These are phyloP conservation scores for Pittosporum tobira DNA, from an alignment of 129 eudicot genomes.

Conservation along the genomic window DNA sequence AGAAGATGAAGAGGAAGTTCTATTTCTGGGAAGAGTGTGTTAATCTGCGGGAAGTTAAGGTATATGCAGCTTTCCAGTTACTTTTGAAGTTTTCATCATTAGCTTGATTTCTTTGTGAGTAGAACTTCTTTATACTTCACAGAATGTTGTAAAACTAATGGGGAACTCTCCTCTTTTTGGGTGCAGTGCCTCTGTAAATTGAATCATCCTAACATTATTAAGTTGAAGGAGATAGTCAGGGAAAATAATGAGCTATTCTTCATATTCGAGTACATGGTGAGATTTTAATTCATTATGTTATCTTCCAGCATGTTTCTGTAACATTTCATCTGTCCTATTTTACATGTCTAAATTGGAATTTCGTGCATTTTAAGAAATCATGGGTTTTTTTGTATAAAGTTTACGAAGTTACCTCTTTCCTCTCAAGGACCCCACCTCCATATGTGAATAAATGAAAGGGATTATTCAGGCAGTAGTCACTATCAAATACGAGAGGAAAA, in stretches of 20 bases:
- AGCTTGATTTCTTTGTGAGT: not conserved
- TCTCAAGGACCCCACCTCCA: too few relatives aligned
- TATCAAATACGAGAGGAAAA: too few relatives aligned
- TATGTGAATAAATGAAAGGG: too few relatives aligned
- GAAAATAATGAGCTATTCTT: conserved; percentile 84
- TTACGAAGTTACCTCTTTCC: not conserved
- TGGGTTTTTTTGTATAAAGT: not conserved
- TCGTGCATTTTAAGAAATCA: not conserved
- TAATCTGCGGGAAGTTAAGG: conserved; percentile 93
- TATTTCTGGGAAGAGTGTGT: conserved; percentile 88
- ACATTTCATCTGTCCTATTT: not conserved
- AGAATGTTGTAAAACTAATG: not conserved
- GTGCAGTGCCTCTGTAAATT: conserved; percentile 73
- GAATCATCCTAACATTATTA: conserved; percentile 89
- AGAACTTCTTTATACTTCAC: too few relatives aligned
- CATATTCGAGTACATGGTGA: conserved; percentile 94
- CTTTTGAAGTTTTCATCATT: conserved; percentile 5
- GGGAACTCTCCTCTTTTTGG: conserved; percentile 1
- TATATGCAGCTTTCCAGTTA: conserved; percentile 23
- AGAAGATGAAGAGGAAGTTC: conserved; percentile 89
- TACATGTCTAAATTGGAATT: not conserved
- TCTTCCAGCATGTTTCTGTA: not conserved
- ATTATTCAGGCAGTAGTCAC: too few relatives aligned
- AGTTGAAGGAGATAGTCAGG: conserved; percentile 82
- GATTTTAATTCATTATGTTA: conserved; percentile 1